These are phyloP conservation scores for Panicum hallii DNA, from an alignment of 202 grass and related monocot genomes.

Conservation along the genomic window DNA sequence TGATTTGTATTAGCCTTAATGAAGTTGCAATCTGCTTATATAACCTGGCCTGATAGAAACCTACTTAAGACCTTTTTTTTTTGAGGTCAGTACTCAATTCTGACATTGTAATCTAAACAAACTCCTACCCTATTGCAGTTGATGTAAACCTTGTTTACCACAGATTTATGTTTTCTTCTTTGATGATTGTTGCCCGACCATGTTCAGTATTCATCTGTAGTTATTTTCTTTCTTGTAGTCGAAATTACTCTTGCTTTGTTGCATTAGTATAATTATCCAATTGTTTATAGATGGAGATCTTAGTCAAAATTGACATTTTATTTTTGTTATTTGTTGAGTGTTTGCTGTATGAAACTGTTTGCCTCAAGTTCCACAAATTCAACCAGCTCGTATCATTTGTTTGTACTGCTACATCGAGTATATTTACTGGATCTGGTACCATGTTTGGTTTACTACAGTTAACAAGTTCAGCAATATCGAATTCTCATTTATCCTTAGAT, in stretches of 20 bases:
- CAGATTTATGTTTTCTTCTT: no score
- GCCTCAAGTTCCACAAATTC: constrained; percentile 14
- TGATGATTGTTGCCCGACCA: neutral
- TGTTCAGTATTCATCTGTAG: neutral
- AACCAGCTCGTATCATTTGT: neutral
- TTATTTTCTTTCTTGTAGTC: neutral
- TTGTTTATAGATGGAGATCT: neutral
- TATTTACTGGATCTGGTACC: neutral
- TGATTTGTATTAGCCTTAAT: no score
- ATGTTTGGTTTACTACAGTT: constrained; percentile 24
- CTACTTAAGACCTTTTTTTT: no score
- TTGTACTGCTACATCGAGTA: constrained; percentile 16
- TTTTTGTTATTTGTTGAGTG: constrained; percentile 12
- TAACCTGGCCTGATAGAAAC: no score
- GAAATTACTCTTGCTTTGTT: neutral
- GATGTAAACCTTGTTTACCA: no score
- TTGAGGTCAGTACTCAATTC: no score
- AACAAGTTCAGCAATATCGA: neutral
- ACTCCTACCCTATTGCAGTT: no score
- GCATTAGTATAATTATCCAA: neutral
- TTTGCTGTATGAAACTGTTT: constrained; percentile 8
- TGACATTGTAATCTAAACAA: no score
- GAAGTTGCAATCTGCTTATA: no score
- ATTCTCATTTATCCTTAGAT: constrained; percentile 9
- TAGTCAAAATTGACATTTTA: constrained; percentile 27